phyloP scores from a whole-genome alignment of 148 eudicot genomes.

The Vaccinium myrtillus region DNA sequence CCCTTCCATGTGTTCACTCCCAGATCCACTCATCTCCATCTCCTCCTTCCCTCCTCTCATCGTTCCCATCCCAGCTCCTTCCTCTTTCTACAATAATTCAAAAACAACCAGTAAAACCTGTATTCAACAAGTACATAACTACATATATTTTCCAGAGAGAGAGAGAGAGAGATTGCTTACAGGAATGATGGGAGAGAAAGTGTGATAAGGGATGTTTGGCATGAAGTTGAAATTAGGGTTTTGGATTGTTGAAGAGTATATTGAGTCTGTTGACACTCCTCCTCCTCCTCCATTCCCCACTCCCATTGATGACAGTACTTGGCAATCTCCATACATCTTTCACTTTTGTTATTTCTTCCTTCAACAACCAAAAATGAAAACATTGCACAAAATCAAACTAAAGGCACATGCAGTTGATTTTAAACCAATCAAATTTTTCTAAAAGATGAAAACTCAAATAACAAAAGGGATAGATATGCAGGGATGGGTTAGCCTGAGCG shows the following conservation, averaged over 20 bases:
- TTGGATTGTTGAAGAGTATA: slow-evolving; percentile 49
- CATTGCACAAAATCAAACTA: background rate
- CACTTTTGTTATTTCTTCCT: no score
- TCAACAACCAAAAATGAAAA: background rate
- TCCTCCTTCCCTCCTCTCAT: slow-evolving; percentile 65
- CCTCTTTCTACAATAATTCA: slow-evolving; percentile 54
- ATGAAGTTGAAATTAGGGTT: slow-evolving; percentile 90
- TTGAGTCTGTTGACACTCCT: slow-evolving; percentile 34
- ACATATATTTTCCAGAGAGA: background rate
- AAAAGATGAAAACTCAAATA: background rate
- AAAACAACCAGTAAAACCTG: background rate
- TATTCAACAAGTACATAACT: no score
- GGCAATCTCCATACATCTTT: slow-evolving; percentile 92
- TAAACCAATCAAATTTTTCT: background rate
- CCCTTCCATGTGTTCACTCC: slow-evolving; percentile 74
- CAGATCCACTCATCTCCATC: slow-evolving; percentile 56
- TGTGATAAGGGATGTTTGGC: slow-evolving; percentile 58
- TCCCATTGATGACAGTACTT: slow-evolving; percentile 66
- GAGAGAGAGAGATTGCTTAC: slow-evolving; percentile 25
- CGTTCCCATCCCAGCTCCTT: slow-evolving; percentile 20
- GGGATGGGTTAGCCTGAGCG: no score
- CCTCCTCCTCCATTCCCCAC: slow-evolving; percentile 28
- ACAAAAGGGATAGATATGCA: no score
- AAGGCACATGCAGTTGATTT: slow-evolving; percentile 1
- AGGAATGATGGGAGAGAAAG: slow-evolving; percentile 59